Conservation (phyloP, 805 yeast genomes). For the Ogataea paraovalis region DNA sequence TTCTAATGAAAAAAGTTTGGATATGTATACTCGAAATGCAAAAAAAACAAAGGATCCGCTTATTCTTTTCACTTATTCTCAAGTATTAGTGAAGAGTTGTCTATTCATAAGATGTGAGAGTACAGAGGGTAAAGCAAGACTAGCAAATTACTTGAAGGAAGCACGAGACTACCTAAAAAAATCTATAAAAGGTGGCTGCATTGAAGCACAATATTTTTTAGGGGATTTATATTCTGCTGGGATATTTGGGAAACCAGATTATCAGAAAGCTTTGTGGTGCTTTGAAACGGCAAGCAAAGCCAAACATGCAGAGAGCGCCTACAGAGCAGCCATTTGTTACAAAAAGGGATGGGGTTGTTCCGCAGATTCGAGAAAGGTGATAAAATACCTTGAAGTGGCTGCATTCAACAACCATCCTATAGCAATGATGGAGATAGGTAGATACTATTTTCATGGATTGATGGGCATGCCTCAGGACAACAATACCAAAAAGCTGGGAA, state of each 20-base stretch:
- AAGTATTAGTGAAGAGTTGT: neutral
- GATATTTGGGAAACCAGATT: slow-evolving; percentile 74
- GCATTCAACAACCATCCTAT: slow-evolving; percentile 92
- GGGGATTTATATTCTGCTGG: slow-evolving; percentile 91
- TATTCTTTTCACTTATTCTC: neutral
- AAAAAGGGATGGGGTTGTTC: slow-evolving; percentile 94
- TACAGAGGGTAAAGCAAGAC: neutral
- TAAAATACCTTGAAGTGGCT: slow-evolving; percentile 79
- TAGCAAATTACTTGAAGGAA: slow-evolving; percentile 57
- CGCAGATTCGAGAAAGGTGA: slow-evolving; percentile 80
- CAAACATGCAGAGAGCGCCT: slow-evolving; percentile 88
- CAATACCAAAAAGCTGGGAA: slow-evolving; percentile 76
- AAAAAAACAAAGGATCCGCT: no score
- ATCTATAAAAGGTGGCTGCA: slow-evolving; percentile 73
- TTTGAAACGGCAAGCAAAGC: slow-evolving; percentile 92
- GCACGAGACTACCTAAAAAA: slow-evolving; percentile 50
- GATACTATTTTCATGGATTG: slow-evolving; percentile 75
- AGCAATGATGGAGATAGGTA: slow-evolving; percentile 92
- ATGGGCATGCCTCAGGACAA: slow-evolving; percentile 75
- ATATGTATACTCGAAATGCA: no score
- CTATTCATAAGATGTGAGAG: neutral
- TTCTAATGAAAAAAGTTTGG: no score
- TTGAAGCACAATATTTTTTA: slow-evolving; percentile 86
- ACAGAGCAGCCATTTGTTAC: slow-evolving; percentile 84
- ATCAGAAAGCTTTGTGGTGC: slow-evolving; percentile 67